Conservation (phyloP, 2,329 filamentous ascomycete genomes). For the Drechslera avenae region DNA sequence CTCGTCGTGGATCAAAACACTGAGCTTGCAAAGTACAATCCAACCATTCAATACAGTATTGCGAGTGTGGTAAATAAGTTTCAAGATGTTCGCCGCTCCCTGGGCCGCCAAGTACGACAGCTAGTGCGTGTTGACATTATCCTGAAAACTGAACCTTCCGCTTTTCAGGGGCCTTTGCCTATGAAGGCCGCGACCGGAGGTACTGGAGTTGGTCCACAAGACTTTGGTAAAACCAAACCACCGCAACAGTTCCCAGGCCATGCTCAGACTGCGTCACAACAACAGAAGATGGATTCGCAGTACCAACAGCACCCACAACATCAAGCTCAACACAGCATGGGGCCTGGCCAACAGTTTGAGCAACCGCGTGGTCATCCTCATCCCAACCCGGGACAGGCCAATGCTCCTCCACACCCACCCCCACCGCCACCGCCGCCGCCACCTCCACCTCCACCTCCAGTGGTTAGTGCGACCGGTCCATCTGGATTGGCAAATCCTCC, state of each 20-base stretch:
- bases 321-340: constrained; percentile 8
- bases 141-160: constrained; percentile 35
- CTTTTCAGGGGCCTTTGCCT: constrained; percentile 13
- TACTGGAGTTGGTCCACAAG: constrained; percentile 1
- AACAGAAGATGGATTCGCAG: constrained; percentile 8
- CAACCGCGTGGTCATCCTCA: constrained; percentile 6
- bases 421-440: constrained; percentile 8
- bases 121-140: constrained; percentile 36
- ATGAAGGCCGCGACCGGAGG: constrained; percentile 1
- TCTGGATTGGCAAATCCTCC: not conserved
- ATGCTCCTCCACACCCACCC: not conserved
- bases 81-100: constrained; percentile 8
- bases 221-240: constrained; percentile 12
- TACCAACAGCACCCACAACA: constrained; percentile 3
- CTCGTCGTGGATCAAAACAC: constrained; percentile 38
- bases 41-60: constrained; percentile 34
- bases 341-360: constrained; percentile 10
- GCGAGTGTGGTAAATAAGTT: constrained; percentile 35
- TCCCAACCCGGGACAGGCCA: constrained; percentile 7
- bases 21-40: constrained; percentile 27
- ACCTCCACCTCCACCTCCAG: constrained; percentile 16
- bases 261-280: constrained; percentile 12
- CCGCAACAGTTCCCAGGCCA: constrained; percentile 10
- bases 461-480: not conserved
- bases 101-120: constrained; percentile 19